Evolutionary conservation across 192 early-diverging fungal species (phyloP), one percentile per base, ranked within the genome.

Genomic region (Coemansia guatemalensis): DNA sequence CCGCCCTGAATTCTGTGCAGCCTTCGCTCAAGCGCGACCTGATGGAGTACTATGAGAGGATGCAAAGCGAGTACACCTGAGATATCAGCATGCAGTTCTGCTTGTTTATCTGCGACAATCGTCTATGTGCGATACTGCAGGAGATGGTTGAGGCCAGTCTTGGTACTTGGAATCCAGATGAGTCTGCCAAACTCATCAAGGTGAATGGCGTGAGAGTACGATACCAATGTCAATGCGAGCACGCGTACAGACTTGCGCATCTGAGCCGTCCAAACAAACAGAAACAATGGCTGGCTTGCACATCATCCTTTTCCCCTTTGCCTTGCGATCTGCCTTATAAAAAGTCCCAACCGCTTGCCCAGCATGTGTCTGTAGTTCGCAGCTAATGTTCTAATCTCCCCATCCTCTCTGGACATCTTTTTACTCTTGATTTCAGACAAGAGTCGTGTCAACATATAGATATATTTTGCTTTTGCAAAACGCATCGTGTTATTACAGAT

Each of bases 21-120:
- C 83, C 89, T 23, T 87, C 88, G 41, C 63, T 92, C 22, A 88
- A 84, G 9, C 26, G 53, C 1, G 88, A 92, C 23, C 81, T 86
- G 68, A 63, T 90, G 62, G 66, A 63, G 53, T 86, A 88, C 74
- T 92, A 91, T 39, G 44, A 27, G 14, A 30, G 59, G 0, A 67
- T 75, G 55, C 64, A 62, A 9, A n/a, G 26, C 2, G 58, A 70
- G 35, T 75, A 59, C 26, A 23, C 48, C 11, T 75, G 27, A 62
- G 22, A 7, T 44, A 44, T 44, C 14, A 17, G 12, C 14, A 44
- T 44, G 39, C 39, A 44, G 39, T 17, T 8, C 39, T 44, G 39
- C 39, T 44, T 4, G 14, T 1, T 17, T 17, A 44, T 11, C 4
- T 44, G 39, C 39, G 14, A 17, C 14, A 44, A 17, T 17, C 14